Evolutionary conservation across 805 yeast genomes (phyloP).

Genomic region (Ogataea glucozyma): DNA sequence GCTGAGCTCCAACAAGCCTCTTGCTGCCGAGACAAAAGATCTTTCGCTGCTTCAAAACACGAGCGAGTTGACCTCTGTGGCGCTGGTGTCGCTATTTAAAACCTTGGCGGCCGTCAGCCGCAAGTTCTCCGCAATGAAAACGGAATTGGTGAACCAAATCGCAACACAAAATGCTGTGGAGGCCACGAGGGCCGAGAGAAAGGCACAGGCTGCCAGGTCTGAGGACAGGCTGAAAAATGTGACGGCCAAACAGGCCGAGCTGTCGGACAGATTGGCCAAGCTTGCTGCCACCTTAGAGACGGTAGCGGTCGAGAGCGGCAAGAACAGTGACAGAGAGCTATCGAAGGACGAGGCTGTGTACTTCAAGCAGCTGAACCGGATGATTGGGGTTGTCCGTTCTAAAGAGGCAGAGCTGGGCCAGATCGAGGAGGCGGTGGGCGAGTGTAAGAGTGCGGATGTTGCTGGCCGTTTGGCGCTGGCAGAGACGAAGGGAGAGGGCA

Average conservation of each 20-base stretch:
- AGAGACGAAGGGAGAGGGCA: no score
- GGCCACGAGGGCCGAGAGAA: slow-evolving; percentile 16
- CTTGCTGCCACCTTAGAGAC: slow-evolving; percentile 11
- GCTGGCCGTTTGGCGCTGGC: no score
- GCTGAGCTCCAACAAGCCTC: slow-evolving; percentile 3
- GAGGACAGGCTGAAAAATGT: slow-evolving; percentile 37
- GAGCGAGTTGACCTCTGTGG: slow-evolving; percentile 19
- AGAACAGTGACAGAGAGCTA: slow-evolving; percentile 17
- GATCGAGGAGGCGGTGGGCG: slow-evolving; percentile 14
- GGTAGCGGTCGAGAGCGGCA: slow-evolving; percentile 9
- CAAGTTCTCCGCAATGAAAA: slow-evolving; percentile 20
- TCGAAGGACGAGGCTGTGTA: slow-evolving; percentile 30
- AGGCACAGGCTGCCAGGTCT: slow-evolving; percentile 19
- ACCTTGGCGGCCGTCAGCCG: slow-evolving; percentile 18
- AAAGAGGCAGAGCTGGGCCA: slow-evolving; percentile 23
- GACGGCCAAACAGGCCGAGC: slow-evolving; percentile 31
- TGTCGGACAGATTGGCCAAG: slow-evolving; percentile 23
- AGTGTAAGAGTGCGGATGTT: slow-evolving; percentile 23
- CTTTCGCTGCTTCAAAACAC: slow-evolving; percentile 17
- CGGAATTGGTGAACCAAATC: slow-evolving; percentile 31
- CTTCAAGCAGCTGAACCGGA: slow-evolving; percentile 26
- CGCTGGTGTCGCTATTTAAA: slow-evolving; percentile 24
- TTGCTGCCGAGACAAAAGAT: slow-evolving; percentile 19
- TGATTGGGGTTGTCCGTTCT: slow-evolving; percentile 17
- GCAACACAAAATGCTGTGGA: slow-evolving; percentile 20